Conservation (phyloP, 495 filamentous ascomycete genomes). For the Halenospora varia region DNA sequence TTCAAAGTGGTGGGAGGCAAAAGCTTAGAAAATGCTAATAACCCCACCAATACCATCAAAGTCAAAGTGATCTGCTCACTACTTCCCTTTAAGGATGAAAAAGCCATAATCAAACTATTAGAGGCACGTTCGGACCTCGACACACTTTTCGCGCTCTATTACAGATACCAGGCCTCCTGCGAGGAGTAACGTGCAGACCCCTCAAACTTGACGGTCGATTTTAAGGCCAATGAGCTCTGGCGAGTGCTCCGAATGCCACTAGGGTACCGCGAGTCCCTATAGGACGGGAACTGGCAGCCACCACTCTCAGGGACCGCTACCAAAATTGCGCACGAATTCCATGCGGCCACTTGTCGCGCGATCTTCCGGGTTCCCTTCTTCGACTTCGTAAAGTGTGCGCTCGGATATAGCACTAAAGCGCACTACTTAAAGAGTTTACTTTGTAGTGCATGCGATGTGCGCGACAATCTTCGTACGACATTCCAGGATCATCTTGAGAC, state of each 20-base stretch:
- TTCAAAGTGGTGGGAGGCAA: conserved; percentile 1
- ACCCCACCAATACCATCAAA: neutral
- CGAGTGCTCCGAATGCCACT: conserved; percentile 1
- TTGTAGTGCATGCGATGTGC: conserved; percentile 4
- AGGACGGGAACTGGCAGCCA: neutral
- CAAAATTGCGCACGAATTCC: conserved; percentile 10
- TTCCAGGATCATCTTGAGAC: neutral
- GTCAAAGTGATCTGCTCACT: neutral
- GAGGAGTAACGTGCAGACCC: neutral
- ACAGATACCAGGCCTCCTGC: neutral
- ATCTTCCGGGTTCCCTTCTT: conserved; percentile 10
- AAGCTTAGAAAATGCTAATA: neutral
- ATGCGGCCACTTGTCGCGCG: conserved; percentile 7
- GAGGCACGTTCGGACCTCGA: neutral
- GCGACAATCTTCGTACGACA: conserved; percentile 4
- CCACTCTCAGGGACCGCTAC: neutral
- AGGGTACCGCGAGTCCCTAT: neutral
- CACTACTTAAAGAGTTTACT: neutral
- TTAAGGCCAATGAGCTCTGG: conserved; percentile 4
- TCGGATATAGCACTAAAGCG: conserved; percentile 7
- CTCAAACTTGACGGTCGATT: conserved; percentile 3
- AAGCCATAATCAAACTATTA: neutral
- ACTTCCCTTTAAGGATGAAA: neutral
- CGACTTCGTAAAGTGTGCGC: conserved; percentile 9
- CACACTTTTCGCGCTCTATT: conserved; percentile 1